Base-by-base conservation (phyloP, 306 rosid species). In the Quillaja saponaria region DNA sequence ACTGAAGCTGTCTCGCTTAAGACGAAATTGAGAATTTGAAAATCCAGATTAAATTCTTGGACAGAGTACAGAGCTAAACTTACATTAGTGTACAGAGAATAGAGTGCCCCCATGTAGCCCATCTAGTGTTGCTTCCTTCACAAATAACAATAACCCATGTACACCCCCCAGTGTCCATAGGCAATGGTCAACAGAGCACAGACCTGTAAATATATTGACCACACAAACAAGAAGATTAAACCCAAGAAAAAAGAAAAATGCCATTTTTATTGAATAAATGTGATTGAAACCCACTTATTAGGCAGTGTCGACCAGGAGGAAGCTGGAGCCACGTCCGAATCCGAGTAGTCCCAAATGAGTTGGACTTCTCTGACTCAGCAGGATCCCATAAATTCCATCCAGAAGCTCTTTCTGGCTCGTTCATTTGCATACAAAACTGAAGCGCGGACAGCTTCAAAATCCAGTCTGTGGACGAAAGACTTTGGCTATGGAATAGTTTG, bases 231-330 rank as follows among this genome's bases (percentile, higher is more conserved):
- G 13, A 14, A 40, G n/a, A 13, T 13, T 20, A 11, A 34, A 14
- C 13, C n/a, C 17, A 3, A 18, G 21, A 64, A 6, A 10, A 55
- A 39, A 31, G 8, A 3, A 13, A n/a, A 0, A 11, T n/a, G n/a
- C n/a, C n/a, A n/a, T 12, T 25, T 4, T 25, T 25, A 25, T 25
- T 4, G 4, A 25, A 25, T 1, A 25, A 25, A 25, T 25, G 31
- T 25, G 31, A 2, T 25, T 25, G 31, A 12, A 12, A 60, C 70
- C 63, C 19, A 88, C 95, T 78, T 85, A 55, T 86, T 88, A 2
- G 98, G 95, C 64, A 91, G 67, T 10, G 92, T 84, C n/a, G 95
- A 79, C 98, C 98, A 91, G 44, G 98, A 88, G 0, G 98, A 91
- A 79, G 98, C 96, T 5, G 98, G 98, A 64, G 92, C 96, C 0